Evolutionary conservation across 2,329 filamentous ascomycete genomes (phyloP).

Genomic region (Fusarium chlamydosporum): DNA sequence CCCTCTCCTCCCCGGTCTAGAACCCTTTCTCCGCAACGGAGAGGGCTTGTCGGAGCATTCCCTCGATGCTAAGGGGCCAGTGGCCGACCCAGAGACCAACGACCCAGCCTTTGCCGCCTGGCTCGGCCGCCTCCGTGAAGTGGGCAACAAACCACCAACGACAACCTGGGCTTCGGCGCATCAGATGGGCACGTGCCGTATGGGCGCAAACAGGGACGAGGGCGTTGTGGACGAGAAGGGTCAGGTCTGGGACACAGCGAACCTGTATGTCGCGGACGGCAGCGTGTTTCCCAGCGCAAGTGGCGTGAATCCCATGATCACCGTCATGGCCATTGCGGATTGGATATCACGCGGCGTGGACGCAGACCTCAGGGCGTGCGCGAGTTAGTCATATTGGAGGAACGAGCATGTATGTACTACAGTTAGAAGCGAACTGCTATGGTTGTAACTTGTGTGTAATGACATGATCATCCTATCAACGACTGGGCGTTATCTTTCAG

Average conservation of each 20-base stretch:
- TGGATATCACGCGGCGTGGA: conserved; percentile 72
- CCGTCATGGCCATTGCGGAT: conserved; percentile 78
- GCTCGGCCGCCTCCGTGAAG: conserved; percentile 65
- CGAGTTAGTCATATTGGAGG: conserved; percentile 1
- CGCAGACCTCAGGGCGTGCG: conserved; percentile 57
- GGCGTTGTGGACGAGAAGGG: conserved; percentile 73
- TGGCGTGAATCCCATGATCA: conserved; percentile 87
- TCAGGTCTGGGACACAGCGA: conserved; percentile 74
- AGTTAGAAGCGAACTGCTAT: conserved; percentile 16
- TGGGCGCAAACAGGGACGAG: conserved; percentile 68
- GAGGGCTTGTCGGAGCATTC: conserved; percentile 39
- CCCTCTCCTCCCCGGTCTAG: conserved; percentile 71
- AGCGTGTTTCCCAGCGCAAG: conserved; percentile 82
- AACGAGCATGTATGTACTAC: conserved; percentile 9
- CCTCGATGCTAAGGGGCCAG: conserved; percentile 35
- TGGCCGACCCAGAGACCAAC: conserved; percentile 63
- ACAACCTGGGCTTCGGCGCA: conserved; percentile 77
- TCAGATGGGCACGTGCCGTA: conserved; percentile 84
- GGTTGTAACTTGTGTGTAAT: conserved; percentile 27
- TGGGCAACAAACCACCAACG: conserved; percentile 66
- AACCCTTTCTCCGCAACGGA: conserved; percentile 68
- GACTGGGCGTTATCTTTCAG: conserved; percentile 24
- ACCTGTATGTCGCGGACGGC: conserved; percentile 79
- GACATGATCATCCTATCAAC: conserved; percentile 30
- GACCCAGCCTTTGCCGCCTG: conserved; percentile 73